phyloP scores from a whole-genome alignment of 345 rosid species.

The Ceriops tagal region DNA sequence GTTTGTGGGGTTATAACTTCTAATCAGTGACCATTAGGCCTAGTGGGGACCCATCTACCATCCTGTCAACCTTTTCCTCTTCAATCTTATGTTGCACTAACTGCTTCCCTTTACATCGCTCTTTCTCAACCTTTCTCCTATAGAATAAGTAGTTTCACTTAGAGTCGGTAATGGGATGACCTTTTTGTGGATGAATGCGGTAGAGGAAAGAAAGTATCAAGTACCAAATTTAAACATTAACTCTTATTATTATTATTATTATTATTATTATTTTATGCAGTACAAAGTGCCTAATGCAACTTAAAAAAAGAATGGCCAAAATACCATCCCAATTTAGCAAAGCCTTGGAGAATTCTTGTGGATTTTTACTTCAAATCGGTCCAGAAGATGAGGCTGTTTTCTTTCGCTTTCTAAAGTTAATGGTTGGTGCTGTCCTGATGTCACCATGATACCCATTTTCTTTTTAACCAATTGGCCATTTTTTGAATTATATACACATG shows the following conservation, averaged over 20 bases:
- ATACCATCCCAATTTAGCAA: too few species aligned
- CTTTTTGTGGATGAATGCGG: background rate
- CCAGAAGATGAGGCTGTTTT: too few species aligned
- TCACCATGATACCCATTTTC: conserved; percentile 11
- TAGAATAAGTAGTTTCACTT: background rate
- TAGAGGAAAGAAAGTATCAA: background rate
- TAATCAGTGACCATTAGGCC: conserved; percentile 10
- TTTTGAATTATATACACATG: too few species aligned
- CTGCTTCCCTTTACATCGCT: background rate
- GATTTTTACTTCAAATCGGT: too few species aligned
- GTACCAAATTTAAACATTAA: background rate
- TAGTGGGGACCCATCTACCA: conserved; percentile 6
- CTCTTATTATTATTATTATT: background rate
- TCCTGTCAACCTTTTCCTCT: conserved; percentile 6
- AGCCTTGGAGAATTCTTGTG: too few species aligned
- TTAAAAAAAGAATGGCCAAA: too few species aligned
- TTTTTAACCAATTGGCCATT: too few species aligned
- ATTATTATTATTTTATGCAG: background rate
- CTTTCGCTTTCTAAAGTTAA: background rate
- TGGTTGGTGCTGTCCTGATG: background rate
- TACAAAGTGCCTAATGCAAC: too few species aligned
- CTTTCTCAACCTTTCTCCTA: conserved; percentile 19
- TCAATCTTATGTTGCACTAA: background rate
- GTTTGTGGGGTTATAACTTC: background rate
- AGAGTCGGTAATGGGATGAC: background rate